These are phyloP conservation scores for Malassezia equina DNA, from an alignment of 1,284 basidiomycete species.

Conservation along the genomic window DNA sequence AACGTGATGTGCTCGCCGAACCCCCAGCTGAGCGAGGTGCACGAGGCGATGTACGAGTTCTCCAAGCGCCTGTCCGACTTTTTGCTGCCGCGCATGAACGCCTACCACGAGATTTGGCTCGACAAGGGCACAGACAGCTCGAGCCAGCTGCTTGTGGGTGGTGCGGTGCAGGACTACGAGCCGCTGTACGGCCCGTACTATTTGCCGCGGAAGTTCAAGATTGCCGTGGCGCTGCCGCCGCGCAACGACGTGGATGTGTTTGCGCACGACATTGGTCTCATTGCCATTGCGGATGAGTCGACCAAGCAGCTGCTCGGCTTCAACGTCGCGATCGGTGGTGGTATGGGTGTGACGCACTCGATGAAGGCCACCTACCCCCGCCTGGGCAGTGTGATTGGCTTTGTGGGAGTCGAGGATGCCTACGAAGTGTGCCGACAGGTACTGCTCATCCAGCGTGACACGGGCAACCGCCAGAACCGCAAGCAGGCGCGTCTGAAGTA, in stretches of 20 bases:
- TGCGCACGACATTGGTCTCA: slow-evolving; percentile 89
- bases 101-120: slow-evolving; percentile 98
- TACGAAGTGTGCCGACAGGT: slow-evolving; percentile 78
- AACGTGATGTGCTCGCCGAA: slow-evolving; percentile 90
- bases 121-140: slow-evolving; percentile 53
- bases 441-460: slow-evolving; percentile 87
- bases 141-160: slow-evolving; percentile 73
- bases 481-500: slow-evolving; percentile 63
- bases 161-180: slow-evolving; percentile 83
- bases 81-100: slow-evolving; percentile 77
- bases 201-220: slow-evolving; percentile 93
- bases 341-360: slow-evolving; percentile 98
- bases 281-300: slow-evolving; percentile 66
- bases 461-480: slow-evolving; percentile 72
- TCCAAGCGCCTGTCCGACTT: slow-evolving; percentile 75
- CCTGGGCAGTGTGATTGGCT: slow-evolving; percentile 76
- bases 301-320: slow-evolving; percentile 49
- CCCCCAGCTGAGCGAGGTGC: slow-evolving; percentile 72
- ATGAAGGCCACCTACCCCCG: slow-evolving; percentile 99
- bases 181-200: slow-evolving; percentile 95
- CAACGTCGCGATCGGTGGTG: slow-evolving; percentile 59
- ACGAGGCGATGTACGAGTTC: slow-evolving; percentile 74
- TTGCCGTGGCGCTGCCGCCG: slow-evolving; percentile 89
- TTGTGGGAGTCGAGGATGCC: slow-evolving; percentile 80
- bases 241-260: slow-evolving; percentile 94